Conservation (phyloP, 1,284 basidiomycete genomes). For the Ustilago crameri region DNA sequence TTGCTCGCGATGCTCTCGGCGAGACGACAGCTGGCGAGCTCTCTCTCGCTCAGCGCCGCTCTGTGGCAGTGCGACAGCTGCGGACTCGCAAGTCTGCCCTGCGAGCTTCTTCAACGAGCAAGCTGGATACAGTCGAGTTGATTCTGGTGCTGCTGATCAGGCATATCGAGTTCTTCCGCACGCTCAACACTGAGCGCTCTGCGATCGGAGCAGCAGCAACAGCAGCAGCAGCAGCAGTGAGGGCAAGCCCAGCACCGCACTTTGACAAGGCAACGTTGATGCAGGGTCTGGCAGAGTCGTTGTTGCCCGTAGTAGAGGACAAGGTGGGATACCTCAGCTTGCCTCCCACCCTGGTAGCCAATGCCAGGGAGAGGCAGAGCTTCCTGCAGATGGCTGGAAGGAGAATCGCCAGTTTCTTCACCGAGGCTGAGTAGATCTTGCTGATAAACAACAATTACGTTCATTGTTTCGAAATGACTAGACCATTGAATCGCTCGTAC, state of each 20-base stretch:
- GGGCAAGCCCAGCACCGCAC: slow-evolving; percentile 14
- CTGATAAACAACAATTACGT: too few species aligned
- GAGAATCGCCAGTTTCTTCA: slow-evolving; percentile 45
- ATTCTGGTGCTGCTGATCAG: slow-evolving; percentile 85
- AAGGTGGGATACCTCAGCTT: slow-evolving; percentile 50
- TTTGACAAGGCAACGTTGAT: slow-evolving; percentile 29
- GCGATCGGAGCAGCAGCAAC: neutral
- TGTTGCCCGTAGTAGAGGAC: slow-evolving; percentile 55
- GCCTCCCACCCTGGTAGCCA: slow-evolving; percentile 41
- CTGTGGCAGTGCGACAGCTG: slow-evolving; percentile 75
- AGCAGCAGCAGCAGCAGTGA: too few species aligned
- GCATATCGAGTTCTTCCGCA: slow-evolving; percentile 75
- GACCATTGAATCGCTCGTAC: slow-evolving; percentile 2
- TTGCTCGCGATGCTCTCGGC: slow-evolving; percentile 51
- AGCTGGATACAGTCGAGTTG: slow-evolving; percentile 82
- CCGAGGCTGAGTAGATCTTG: slow-evolving; percentile 26
- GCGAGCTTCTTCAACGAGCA: slow-evolving; percentile 71
- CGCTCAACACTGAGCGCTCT: slow-evolving; percentile 38
- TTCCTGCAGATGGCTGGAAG: slow-evolving; percentile 61
- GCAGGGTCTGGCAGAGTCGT: slow-evolving; percentile 35
- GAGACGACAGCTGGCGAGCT: slow-evolving; percentile 30
- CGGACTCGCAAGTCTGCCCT: slow-evolving; percentile 71
- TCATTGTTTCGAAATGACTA: too few species aligned
- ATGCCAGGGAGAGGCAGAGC: slow-evolving; percentile 46
- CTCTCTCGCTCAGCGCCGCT: slow-evolving; percentile 33